Base-by-base conservation (phyloP, 331 rosid species). In the Malus hybrid region DNA sequence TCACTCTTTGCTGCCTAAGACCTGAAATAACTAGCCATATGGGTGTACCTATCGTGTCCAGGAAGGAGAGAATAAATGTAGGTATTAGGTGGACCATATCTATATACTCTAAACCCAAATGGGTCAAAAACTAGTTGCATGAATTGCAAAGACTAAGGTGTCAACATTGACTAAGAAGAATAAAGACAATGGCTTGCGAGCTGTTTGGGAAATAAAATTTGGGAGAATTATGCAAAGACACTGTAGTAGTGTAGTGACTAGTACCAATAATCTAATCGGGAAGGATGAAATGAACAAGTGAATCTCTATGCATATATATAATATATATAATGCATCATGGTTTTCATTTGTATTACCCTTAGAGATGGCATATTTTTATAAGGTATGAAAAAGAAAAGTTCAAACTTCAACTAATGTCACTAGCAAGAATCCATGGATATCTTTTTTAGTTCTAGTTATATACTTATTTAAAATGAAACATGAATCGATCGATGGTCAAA, bases 111-210 rank as follows among this genome's bases (percentile, higher is more conserved):
- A 39, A 39, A 39, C 46, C 69, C 39, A 28, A 77, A 69, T 77
- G 31, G 27, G 50, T 27, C 61, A 76, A 76, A 67, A 67, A 67
- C 33, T 22, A 34, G 39, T 67, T 67, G 67, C 77, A 22, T 60
- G 32, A 0, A 59, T 12, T 60, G 73, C 75, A 77, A 77, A 19
- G 42, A 19, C 28, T 67, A 34, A 57, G 80, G 66, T 55, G 80
- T 44, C 74, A 48, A 76, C 42, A 55, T 76, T 76, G 74, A 76
- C 80, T 67, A 28, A 36, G 31, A 68, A 56, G 29, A 44, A 69
- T 60, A 69, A 60, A 29, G 75, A 77, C 75, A 77, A 77, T 19
- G 36, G 48, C 44, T 31, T 68, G 50, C 10, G 48, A 44, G 16
- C 15, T 56, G 74, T 42, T 59, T n/a, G 75, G 70, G 75, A 28